Evolutionary conservation across 306 rosid genomes (phyloP).

Genomic region (Prunus salicina): DNA sequence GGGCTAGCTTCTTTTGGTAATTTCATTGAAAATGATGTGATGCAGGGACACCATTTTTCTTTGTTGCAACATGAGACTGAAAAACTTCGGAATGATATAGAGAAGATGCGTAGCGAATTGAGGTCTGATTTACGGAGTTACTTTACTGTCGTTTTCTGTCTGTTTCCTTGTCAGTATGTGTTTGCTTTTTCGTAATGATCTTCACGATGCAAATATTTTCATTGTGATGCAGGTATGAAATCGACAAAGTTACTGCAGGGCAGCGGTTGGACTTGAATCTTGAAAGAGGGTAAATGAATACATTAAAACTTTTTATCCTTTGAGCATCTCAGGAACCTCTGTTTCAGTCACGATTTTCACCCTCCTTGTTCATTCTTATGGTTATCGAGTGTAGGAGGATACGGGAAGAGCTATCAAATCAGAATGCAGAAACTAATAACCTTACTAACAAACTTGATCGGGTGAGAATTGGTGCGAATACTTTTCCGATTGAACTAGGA

Average conservation of each 20-base stretch:
- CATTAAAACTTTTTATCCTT: background rate
- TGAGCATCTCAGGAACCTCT: conserved; percentile 9
- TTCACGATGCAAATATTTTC: conserved; percentile 22
- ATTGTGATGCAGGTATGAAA: conserved; percentile 70
- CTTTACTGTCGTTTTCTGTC: background rate
- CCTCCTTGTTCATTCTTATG: background rate
- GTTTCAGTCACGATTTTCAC: conserved; percentile 1
- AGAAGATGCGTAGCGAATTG: conserved; percentile 91
- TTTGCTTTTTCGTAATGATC: conserved; percentile 6
- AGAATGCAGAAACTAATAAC: conserved; percentile 81
- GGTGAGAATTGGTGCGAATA: conserved; percentile 38
- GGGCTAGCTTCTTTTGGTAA: conserved; percentile 13
- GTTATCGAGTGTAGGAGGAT: conserved; percentile 64
- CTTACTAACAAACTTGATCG: conserved; percentile 90
- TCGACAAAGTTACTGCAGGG: conserved; percentile 91
- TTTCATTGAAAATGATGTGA: conserved; percentile 10
- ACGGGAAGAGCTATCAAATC: conserved; percentile 80
- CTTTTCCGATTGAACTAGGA: background rate
- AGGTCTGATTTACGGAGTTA: conserved; percentile 42
- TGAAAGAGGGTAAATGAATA: conserved; percentile 68
- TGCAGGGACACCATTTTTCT: conserved; percentile 93
- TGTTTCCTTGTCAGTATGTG: conserved; percentile 3
- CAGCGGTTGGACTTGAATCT: conserved; percentile 96
- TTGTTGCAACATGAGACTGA: conserved; percentile 89
- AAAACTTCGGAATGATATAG: conserved; percentile 82